Evolutionary conservation across 768 basidiomycete species (phyloP).

Genomic region (Leccinum uliginosum): DNA sequence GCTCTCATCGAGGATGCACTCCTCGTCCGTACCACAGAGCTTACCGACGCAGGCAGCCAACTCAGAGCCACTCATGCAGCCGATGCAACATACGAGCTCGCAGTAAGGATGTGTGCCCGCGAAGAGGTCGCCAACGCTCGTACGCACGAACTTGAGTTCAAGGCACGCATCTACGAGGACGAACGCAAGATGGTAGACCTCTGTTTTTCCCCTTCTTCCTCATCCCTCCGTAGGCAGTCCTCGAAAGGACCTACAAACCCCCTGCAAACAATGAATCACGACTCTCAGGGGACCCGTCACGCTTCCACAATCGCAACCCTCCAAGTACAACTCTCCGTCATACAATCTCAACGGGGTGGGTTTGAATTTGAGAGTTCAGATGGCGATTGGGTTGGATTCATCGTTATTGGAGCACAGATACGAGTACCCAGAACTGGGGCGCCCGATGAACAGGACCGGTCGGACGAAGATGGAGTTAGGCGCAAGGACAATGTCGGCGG

Average conservation of each 20-base stretch:
- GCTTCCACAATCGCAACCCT: conserved; percentile 56
- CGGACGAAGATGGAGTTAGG: conserved; percentile 4
- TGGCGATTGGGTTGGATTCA: conserved; percentile 36
- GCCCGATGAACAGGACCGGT: conserved; percentile 1
- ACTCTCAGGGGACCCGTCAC: conserved; percentile 59
- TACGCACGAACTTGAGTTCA: conserved; percentile 47
- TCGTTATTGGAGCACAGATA: neutral
- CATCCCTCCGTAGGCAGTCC: conserved; percentile 59
- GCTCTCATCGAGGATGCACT: conserved; percentile 55
- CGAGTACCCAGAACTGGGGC: conserved; percentile 15
- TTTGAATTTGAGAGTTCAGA: conserved; percentile 55
- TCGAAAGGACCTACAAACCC: conserved; percentile 69
- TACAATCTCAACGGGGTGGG: conserved; percentile 38
- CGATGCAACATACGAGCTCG: conserved; percentile 54
- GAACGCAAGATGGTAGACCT: conserved; percentile 60
- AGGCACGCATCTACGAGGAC: conserved; percentile 48
- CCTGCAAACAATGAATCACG: conserved; percentile 56
- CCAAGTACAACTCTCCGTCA: conserved; percentile 42
- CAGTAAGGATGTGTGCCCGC: conserved; percentile 48
- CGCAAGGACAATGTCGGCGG: conserved; percentile 53
- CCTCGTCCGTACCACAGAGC: conserved; percentile 43
- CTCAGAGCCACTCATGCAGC: conserved; percentile 39
- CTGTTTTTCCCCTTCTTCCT: conserved; percentile 24
- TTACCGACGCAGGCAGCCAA: conserved; percentile 42
- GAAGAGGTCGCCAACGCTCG: conserved; percentile 49